Evolutionary conservation across 495 filamentous ascomycete species (phyloP).

Genomic region (Talaromyces adpressus): DNA sequence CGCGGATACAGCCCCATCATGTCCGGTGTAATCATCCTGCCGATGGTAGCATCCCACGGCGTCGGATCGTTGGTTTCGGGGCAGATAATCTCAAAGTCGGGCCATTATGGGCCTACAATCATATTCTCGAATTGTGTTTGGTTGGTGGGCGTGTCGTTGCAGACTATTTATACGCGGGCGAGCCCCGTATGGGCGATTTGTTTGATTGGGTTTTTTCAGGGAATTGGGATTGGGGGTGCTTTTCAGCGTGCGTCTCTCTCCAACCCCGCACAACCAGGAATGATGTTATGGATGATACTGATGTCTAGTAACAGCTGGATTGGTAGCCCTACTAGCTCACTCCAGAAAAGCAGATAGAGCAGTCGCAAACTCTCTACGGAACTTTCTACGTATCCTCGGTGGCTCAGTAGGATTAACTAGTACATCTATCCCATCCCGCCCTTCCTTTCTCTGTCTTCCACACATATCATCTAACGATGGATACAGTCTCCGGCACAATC

Average conservation of each 20-base stretch:
- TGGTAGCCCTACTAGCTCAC: conserved; percentile 10
- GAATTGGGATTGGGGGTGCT: neutral
- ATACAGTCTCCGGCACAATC: neutral
- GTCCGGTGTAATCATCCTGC: no score
- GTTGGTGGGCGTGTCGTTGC: no score
- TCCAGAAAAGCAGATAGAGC: conserved; percentile 11
- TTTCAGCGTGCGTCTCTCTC: neutral
- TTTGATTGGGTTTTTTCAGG: neutral
- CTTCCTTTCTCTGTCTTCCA: no score
- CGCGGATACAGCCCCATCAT: conserved; percentile 13
- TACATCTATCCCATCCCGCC: neutral
- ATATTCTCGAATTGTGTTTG: no score
- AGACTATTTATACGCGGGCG: no score
- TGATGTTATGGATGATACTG: neutral
- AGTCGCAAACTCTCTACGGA: conserved; percentile 7
- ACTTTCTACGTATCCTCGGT: conserved; percentile 11
- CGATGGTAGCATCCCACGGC: no score
- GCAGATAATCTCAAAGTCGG: no score
- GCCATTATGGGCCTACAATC: no score
- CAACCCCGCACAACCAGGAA: neutral
- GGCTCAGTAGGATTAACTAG: conserved; percentile 6
- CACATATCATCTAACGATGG: neutral
- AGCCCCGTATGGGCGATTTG: no score
- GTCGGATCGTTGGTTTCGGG: no score
- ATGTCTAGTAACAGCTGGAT: neutral